Evolutionary conservation across 2,329 filamentous ascomycete species (phyloP), one percentile per base, ranked within the genome.

Genomic region (Aspergillus puulaauensis): DNA sequence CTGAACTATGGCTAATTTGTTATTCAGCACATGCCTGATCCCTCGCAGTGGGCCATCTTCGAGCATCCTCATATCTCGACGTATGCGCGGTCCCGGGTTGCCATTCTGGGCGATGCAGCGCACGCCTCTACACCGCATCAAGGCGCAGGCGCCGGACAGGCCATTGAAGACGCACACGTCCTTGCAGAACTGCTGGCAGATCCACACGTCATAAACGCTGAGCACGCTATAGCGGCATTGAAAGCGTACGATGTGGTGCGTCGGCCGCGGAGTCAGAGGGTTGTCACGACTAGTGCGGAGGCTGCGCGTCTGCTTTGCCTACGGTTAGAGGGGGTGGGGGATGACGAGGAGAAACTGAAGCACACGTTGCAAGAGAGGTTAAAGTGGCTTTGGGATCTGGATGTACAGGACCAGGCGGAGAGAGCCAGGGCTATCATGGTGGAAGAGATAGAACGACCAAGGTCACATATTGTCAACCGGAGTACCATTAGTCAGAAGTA

Each of bases 241-340:
- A 70, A 72, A n/a, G 78, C 77, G 0, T 86, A 82, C 45, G 82
- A 86, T 60, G 70, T 68, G 9, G 70, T 79, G 3, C 73, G 85
- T 1, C 72, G 82, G 3, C 75, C 79, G 9, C 70, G 83, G 8
- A 78, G 75, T 8, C 80, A 83, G 57, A 77, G 76, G 66, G 68
- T 84, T 0, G 81, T 84, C 0, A 70, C 74, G 5, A 84, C 77
- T 50, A 85, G 82, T 56, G 74, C 74, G 43, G 72, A 81, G 15
- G 75, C 75, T 17, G 80, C 68, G 0, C 60, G 68, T 45, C 54
- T 75, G 3, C 55, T 71, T 3, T 70, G 67, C 35, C 55, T 74
- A 31, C 63, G 65, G 11, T 24, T 67, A 27, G 61, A 67, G 6
- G 68, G 66, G 0, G 68, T 72, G 1, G 64, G 62, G 0, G 64